Evolutionary conservation across 306 rosid species (phyloP), one percentile per base, ranked within the genome.

Genomic region (Prunus armeniaca): DNA sequence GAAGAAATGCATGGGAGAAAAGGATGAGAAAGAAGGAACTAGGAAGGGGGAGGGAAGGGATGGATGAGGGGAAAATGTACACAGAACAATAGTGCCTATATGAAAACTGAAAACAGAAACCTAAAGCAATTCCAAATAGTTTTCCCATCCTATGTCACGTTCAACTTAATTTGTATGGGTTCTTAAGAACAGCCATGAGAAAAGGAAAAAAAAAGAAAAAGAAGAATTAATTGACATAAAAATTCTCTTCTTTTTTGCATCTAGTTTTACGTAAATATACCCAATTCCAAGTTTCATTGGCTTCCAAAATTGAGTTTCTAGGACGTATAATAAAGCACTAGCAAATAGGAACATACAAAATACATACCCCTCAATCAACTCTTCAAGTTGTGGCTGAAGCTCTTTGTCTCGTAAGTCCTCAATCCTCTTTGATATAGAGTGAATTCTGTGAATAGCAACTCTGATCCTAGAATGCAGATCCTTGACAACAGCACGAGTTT

Each of bases 301-400:
- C 17, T 62, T 62, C 45, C 43, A 8, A 63, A 63, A 63, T 6
- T 63, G 67, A 63, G 67, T 63, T 63, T 15, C 20, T 63, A 15
- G 18, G 14, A n/a, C 13, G 51, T 12, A 60, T 58, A 43, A 67
- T 68, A 20, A 56, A 34, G 69, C 27, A 27, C 38, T 15, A 58
- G 47, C 54, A 19, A 70, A 13, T 64, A 60, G 73, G 50, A 81
- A 64, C 64, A 68, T 74, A 38, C 17, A 83, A 38, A 55, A 66
- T 43, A 72, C 89, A 46, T 88, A 95, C 99, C 93, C 97, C 63
- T 84, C 88, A 79, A 95, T 90, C 84, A 95, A 85, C 88, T 95
- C 99, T 77, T 90, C 97, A 13, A 95, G 97, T 80, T 95, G 99
- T 49, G 99, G 99, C 76, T 91, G 97, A 79, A 95, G 99, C 84